Evolutionary conservation across 768 basidiomycete species (phyloP), one percentile per base, ranked within the genome.

Genomic region (Galerina marginata): DNA sequence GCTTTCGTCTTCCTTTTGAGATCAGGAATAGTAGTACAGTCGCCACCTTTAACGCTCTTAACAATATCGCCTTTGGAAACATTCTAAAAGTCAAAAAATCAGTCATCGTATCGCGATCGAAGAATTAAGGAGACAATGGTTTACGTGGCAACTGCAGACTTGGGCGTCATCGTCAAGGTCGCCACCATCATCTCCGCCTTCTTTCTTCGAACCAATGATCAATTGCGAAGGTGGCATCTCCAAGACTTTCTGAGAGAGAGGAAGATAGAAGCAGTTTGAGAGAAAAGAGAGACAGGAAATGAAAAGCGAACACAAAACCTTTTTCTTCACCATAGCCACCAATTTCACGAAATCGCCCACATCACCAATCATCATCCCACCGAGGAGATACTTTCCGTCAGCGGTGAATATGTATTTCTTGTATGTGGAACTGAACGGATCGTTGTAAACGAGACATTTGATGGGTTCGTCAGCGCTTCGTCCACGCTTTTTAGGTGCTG

Each of bases 331-430:
- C 33, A 91, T 76, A 11, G 85, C 77, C n/a, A 91, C 79, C 12
- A 91, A 78, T 71, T 90, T 90, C 57, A 86, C 81, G 66, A 86
- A 90, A 67, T 89, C 86, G 39, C 76, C 79, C 9, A 84, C 83
- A 66, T 90, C 88, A 2, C 90, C 90, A 15, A 92, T 83, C 88
- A 91, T 89, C 83, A 90, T 89, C 3, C 90, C 90, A 11, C 90
- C 90, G 3, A 92, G 73, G 12, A 92, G 76, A 64, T 88, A 81
- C 71, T 87, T 86, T 11, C 90, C 90, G 66, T 91, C 88, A 9
- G 80, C 80, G 9, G 82, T 87, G 69, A 91, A 91, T 44, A 91
- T 83, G 62, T 89, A 90, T 74, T 90, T 91, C 74, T 91, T 91
- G 77, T 91, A 92, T 6, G 84, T 81, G 3, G 78, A 78, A n/a